Evolutionary conservation across 441 rosid genomes (phyloP), one percentile per base, ranked within the genome.

Genomic region (Adansonia madagascariensis): DNA sequence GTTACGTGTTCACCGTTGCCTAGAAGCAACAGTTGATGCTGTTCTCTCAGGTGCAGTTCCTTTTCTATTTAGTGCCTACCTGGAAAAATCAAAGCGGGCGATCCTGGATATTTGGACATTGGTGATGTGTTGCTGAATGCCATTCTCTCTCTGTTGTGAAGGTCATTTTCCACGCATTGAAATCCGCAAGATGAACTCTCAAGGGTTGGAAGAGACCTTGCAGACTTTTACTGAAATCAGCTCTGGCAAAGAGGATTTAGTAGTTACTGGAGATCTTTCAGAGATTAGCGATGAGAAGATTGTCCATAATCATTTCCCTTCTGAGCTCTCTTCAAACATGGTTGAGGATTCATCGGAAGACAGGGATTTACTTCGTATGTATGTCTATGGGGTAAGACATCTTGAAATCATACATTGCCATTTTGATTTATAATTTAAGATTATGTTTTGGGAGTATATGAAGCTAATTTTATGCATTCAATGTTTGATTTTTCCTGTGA

Each of bases 21-120:
- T 95, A 72, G 99, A 93, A 85, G 94, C 91, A 77, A 92, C 99
- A 77, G 97, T 95, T 47, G 97, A 95, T 87, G 90, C 92, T 56
- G 64, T 93, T 83, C 96, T 95, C 65, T 81, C 92, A 81, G 98
- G 97, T 89, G 79, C 50, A 31, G 64, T 82, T 67, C 77, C 24
- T 75, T 70, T 47, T 74, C 6, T 15, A 62, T 62, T 75, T 52
- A 62, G 31, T 56, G 8, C 46, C 67, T 53, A 15, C 56, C 72
- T 12, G 50, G 43, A 60, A 78, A 22, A 35, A 74, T 4, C 12
- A 70, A 66, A 47, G 18, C 6, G 41, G 35, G 39, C 6, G 39
- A 57, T 7, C 72, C 41, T 50, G 57, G 49, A 70, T 50, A 50
- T 61, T 74, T 3, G 24, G 31, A 74, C 56, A 15, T 47, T 2